These are phyloP conservation scores for Scalesia atractyloides DNA, from an alignment of 129 eudicot species.

Conservation along the genomic window DNA sequence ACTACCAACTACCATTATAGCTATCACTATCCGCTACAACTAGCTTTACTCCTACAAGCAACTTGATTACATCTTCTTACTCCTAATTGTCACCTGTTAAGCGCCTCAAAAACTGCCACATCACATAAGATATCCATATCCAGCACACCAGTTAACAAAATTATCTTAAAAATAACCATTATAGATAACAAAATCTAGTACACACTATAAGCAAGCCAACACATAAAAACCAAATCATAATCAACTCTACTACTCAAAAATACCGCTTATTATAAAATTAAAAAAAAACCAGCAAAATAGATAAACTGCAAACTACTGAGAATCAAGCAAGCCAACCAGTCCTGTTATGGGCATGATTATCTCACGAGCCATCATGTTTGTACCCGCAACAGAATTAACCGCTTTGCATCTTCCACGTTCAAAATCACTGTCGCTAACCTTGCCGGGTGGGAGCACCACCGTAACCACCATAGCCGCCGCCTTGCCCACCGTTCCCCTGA, in stretches of 20 bases:
- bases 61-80: constrained; percentile 31
- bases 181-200: constrained; percentile 43
- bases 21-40: constrained; percentile 42
- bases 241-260: constrained; percentile 50
- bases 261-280: constrained; percentile 51
- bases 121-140: constrained; percentile 30
- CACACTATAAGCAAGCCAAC: constrained; percentile 61
- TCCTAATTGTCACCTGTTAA: constrained; percentile 19
- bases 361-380: constrained; percentile 39
- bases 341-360: constrained; percentile 39
- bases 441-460: constrained; percentile 61
- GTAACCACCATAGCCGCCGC: constrained; percentile 66
- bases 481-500: constrained; percentile 53
- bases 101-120: constrained; percentile 20
- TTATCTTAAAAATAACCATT: constrained; percentile 36
- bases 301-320: constrained; percentile 55
- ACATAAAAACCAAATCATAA: constrained; percentile 43
- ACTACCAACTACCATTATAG: constrained; percentile 51
- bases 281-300: constrained; percentile 43
- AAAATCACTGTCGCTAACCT: constrained; percentile 51
- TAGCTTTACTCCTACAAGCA: constrained; percentile 43
- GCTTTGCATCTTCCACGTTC: constrained; percentile 23
- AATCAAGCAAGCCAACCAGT: constrained; percentile 84
- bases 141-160: constrained; percentile 13
- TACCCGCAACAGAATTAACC: constrained; percentile 25